Percentiles rank a stretch among this genome's conserved stretches.
These are phyloP conservation scores for Aleurites moluccanus DNA, from an alignment of 441 rosid species.

Conservation along the genomic window DNA sequence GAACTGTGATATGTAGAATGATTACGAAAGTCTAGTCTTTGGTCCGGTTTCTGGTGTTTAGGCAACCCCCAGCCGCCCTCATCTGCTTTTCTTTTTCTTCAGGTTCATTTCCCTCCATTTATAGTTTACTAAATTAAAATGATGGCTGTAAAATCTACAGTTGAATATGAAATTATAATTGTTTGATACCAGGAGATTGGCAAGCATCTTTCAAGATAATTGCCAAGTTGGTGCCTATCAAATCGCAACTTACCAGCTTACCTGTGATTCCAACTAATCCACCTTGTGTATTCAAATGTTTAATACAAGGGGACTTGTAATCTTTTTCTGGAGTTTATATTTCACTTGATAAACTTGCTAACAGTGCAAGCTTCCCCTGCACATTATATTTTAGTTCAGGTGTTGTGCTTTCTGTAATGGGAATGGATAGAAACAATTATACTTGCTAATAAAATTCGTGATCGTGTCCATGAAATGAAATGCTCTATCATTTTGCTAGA, in stretches of 20 bases:
- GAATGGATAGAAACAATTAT: not conserved
- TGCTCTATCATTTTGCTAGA: not conserved
- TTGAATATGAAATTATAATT: not conserved
- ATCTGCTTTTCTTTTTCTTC: not conserved
- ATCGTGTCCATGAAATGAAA: not conserved
- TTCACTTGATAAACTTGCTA: not conserved
- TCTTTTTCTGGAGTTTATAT: not conserved
- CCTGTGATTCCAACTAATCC: not conserved
- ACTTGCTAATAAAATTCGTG: no score
- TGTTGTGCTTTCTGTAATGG: constrained; percentile 5
- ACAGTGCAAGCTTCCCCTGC: not conserved
- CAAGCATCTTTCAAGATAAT: not conserved
- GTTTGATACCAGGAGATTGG: not conserved
- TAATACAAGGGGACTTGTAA: not conserved
- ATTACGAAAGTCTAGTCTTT: not conserved
- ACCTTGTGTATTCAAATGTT: not conserved
- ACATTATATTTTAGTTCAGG: not conserved
- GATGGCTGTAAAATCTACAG: not conserved
- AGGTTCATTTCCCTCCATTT: not conserved
- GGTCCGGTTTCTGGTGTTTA: not conserved
- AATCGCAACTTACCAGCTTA: not conserved
- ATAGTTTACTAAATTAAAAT: not conserved
- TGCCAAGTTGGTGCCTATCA: not conserved
- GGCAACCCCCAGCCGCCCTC: not conserved
- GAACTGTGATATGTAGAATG: not conserved